Base-by-base conservation (phyloP, 164 flowering plant genomes). In the Protea cynaroides region DNA sequence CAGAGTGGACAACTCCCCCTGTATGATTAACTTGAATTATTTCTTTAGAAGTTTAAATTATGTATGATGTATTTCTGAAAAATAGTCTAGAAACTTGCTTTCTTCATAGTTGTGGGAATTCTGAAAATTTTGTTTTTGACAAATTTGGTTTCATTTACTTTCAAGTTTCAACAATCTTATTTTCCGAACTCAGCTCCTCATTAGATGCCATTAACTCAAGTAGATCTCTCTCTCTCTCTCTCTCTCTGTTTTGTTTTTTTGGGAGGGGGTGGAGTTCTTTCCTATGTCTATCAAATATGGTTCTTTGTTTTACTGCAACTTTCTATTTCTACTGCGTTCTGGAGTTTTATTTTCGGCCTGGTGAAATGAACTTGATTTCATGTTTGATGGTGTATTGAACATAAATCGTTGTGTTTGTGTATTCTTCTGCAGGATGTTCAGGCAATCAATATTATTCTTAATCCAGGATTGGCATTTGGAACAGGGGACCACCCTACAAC, bases 391-490 rank as follows among this genome's bases (percentile, higher is more conserved):
- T 37, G 4, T 56, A 11, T 17, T 19, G 19, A 56, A 13, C 40
- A 12, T 21, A 29, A 1, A 12, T 19, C 4, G 2, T 51, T 18
- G n/a, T 25, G 9, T 65, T 58, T 65, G 23, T 61, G 18, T 55
- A 29, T 62, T 29, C 12, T 75, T 23, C 52, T 70, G 58, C 79
- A 93, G 97, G 89, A 82, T 74, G 65, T 23, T 55, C 73, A 80
- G 59, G 98, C 96, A 66, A 83, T 74, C 62, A 93, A 90, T 70
- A 84, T 93, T 65, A 75, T 86, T 73, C 76, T 93, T 25, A 85
- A 93, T 74, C 97, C 98, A 65, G 98, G 98, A 71, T 74, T 87
- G 75, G 96, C 98, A 72, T 93, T 93, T 81, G 98, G 98, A 77
- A 93, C 94, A 51, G 96, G 98, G 59, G 97, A 93, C 58, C 98